These are phyloP conservation scores for Coniosporium tulheliwenetii DNA, from an alignment of 2,329 filamentous ascomycete species.

Conservation along the genomic window DNA sequence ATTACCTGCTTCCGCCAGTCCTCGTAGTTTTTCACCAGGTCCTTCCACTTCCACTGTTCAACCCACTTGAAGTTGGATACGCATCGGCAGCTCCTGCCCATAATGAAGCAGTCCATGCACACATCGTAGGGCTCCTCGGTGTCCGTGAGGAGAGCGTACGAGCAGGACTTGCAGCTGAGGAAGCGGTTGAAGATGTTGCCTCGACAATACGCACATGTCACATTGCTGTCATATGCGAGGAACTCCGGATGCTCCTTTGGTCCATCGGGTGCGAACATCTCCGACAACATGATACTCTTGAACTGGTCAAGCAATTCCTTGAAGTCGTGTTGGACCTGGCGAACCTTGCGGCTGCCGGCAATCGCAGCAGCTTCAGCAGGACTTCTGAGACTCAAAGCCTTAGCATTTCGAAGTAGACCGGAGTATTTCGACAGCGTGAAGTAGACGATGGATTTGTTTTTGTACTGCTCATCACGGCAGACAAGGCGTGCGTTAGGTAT, in stretches of 20 bases:
- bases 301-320: constrained; percentile 64
- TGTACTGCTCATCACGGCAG: constrained; percentile 95
- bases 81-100: constrained; percentile 86
- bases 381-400: constrained; percentile 35
- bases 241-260: constrained; percentile 57
- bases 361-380: constrained; percentile 18
- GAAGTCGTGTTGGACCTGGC: constrained; percentile 70
- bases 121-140: constrained; percentile 76
- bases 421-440: constrained; percentile 73
- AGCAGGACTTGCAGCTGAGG: constrained; percentile 76
- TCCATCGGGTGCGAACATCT: constrained; percentile 58
- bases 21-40: constrained; percentile 65
- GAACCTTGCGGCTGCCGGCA: constrained; percentile 35
- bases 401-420: constrained; percentile 39
- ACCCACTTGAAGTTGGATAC: constrained; percentile 78
- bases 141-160: constrained; percentile 47
- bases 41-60: constrained; percentile 80
- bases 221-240: constrained; percentile 71
- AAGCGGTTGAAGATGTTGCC: constrained; percentile 97
- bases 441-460: constrained; percentile 92
- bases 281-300: constrained; percentile 64
- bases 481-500: constrained; percentile 79
- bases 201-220: constrained; percentile 91
- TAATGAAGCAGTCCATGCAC: constrained; percentile 97
- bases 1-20: constrained; percentile 68